These are phyloP conservation scores for Priceomyces haplophilus DNA, from an alignment of 805 yeast genomes.

Conservation along the genomic window DNA sequence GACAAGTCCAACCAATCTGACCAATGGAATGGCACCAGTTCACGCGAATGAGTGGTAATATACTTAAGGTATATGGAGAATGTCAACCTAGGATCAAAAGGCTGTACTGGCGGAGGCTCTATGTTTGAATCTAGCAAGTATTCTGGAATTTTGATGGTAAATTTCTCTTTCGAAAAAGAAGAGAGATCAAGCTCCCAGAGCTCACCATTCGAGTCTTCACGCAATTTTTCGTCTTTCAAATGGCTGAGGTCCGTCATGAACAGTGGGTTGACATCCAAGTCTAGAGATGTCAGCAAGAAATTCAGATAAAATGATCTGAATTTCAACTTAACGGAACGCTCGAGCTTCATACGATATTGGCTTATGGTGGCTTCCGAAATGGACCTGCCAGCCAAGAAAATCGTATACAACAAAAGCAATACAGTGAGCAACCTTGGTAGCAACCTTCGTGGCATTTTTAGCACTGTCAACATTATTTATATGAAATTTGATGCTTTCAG, in stretches of 20 bases:
- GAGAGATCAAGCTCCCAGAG: conserved; percentile 22
- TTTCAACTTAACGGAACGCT: conserved; percentile 15
- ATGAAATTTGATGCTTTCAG: no score
- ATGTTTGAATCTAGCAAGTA: conserved; percentile 8
- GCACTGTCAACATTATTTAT: conserved; percentile 7
- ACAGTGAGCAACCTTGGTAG: conserved; percentile 8
- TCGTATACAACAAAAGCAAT: conserved; percentile 10
- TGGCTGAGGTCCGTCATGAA: conserved; percentile 11
- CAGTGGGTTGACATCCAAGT: conserved; percentile 13
- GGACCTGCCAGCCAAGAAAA: conserved; percentile 6
- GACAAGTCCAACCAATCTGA: conserved; percentile 56
- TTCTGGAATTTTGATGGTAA: conserved; percentile 16
- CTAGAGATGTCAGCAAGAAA: conserved; percentile 15
- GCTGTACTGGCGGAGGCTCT: conserved; percentile 19
- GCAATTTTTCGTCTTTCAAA: conserved; percentile 12
- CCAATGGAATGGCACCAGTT: conserved; percentile 49
- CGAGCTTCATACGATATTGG: conserved; percentile 13
- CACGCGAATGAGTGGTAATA: conserved; percentile 18
- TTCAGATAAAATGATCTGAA: conserved; percentile 17
- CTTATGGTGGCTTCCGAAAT: conserved; percentile 8
- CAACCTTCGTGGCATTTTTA: conserved; percentile 9
- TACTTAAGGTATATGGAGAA: conserved; percentile 46
- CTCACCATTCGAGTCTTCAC: conserved; percentile 14
- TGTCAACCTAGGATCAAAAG: conserved; percentile 57
- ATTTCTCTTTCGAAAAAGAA: conserved; percentile 8